Evolutionary conservation across 2,329 filamentous ascomycete genomes (phyloP).

Genomic region (Rutstroemia sp.): DNA sequence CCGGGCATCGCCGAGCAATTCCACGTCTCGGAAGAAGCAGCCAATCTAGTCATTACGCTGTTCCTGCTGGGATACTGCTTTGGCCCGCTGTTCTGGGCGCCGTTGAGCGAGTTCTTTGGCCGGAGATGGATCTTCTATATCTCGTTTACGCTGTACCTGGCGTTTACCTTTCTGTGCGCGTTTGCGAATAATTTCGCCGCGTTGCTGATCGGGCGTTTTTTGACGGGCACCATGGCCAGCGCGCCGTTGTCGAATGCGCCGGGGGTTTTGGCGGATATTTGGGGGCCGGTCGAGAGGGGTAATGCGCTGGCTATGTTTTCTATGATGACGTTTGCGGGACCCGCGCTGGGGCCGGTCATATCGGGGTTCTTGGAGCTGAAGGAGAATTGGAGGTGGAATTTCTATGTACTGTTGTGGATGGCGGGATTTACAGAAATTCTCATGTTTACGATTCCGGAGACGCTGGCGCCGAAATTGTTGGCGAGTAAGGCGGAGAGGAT

Average conservation of each 20-base stretch:
- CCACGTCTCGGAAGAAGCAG: conserved; percentile 31
- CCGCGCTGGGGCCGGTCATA: conserved; percentile 39
- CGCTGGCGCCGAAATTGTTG: conserved; percentile 44
- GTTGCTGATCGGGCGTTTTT: conserved; percentile 59
- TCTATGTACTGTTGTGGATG: conserved; percentile 41
- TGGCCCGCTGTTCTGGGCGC: conserved; percentile 38
- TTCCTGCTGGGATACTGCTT: conserved; percentile 40
- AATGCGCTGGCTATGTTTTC: conserved; percentile 57
- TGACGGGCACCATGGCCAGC: conserved; percentile 54
- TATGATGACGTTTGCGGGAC: conserved; percentile 53
- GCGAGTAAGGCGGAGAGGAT: conserved; percentile 47
- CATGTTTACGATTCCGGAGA: conserved; percentile 54
- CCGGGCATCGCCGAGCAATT: conserved; percentile 32
- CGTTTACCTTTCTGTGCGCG: conserved; percentile 54
- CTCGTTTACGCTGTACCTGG: conserved; percentile 50
- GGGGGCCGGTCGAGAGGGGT: conserved; percentile 44
- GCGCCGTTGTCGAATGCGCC: conserved; percentile 55
- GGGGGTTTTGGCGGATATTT: conserved; percentile 57
- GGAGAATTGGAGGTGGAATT: conserved; percentile 44
- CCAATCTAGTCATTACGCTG: conserved; percentile 36
- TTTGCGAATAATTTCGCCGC: conserved; percentile 50
- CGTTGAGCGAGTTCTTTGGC: conserved; percentile 46
- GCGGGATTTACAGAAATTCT: conserved; percentile 34
- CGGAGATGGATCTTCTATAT: conserved; percentile 51
- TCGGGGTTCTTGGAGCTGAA: conserved; percentile 50